A percentile compares a stretch with the other conserved stretches of the same genome.
phyloP scores from a whole-genome alignment of 2,329 filamentous ascomycete genomes.

The Lecanoromycetidae sp. region DNA sequence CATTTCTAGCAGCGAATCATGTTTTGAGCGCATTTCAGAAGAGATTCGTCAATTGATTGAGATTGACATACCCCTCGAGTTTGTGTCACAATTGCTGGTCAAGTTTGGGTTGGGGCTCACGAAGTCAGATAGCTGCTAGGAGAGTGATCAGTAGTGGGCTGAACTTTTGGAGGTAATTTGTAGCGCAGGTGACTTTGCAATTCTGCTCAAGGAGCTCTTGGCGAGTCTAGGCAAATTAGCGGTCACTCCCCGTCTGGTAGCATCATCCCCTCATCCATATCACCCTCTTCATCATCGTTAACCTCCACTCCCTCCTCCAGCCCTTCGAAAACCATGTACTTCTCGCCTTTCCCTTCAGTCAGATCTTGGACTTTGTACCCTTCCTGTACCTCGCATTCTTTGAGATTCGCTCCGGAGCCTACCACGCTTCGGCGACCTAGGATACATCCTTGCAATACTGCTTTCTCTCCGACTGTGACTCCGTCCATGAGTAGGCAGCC shows the following conservation, averaged over 20 bases:
- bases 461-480: slow-evolving; percentile 70
- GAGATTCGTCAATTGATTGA: too few relatives aligned
- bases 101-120: too few relatives aligned
- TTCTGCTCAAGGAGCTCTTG: not conserved
- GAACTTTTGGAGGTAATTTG: too few relatives aligned
- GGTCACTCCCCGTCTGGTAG: not conserved
- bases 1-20: too few relatives aligned
- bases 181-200: too few relatives aligned
- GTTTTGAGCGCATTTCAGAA: too few relatives aligned
- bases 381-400: slow-evolving; percentile 86
- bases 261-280: slow-evolving; percentile 18
- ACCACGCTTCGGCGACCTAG: slow-evolving; percentile 69
- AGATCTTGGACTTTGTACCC: slow-evolving; percentile 69
- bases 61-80: too few relatives aligned
- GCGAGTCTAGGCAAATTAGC: not conserved
- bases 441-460: slow-evolving; percentile 76
- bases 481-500: slow-evolving; percentile 89
- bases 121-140: too few relatives aligned
- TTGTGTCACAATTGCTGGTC: too few relatives aligned
- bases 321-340: slow-evolving; percentile 45
- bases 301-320: slow-evolving; percentile 30
- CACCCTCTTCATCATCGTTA: slow-evolving; percentile 26
- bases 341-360: slow-evolving; percentile 51
- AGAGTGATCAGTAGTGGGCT: too few relatives aligned
- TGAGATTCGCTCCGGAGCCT: slow-evolving; percentile 68